Evolutionary conservation across 192 early-diverging fungal species (phyloP), one percentile per base, ranked within the genome.

Genomic region (Lunasporangiospora selenospora): DNA sequence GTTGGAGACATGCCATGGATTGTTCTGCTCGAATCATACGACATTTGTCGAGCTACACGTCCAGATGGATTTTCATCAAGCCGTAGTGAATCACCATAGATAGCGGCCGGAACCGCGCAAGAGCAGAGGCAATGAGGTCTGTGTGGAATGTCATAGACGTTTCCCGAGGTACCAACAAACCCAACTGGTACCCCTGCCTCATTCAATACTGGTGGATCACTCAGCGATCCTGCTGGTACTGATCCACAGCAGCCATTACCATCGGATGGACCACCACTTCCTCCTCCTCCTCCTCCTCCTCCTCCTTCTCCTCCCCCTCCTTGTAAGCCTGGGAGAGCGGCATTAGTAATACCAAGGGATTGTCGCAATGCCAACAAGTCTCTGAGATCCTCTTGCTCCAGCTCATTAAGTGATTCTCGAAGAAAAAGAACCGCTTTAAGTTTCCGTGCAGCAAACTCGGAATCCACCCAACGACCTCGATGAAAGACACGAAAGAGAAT

Each of bases 341-440:
- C n/a, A n/a, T n/a, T n/a, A n/a, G n/a, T n/a, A n/a, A n/a, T n/a
- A n/a, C 46, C 59, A 3, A 71, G n/a, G 3, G 58, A 45, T 31
- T 50, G 36, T 2, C 67, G 38, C 10, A 62, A 1, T 7, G 46
- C 46, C 24, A 71, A 55, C 58, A 71, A 12, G 7, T 71, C 67
- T 18, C 33, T 55, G 53, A 71, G 40, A 21, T 71, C 67, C 11
- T 71, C 67, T 29, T 62, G 59, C 33, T 71, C 67, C 15, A 71
- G 34, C 24, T 71, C 67, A 45, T 57, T 71, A 18, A 71, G 33
- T 0, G 53, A 34, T 0, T 51, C 52, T 15, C 67, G 42, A 42
- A 70, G 31, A 24, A 62, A 71, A 15, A 71, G 38, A 12, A 71
- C 46, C 10, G 67, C 18, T 7, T 57, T 71, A 21, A 71, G 40